Percentiles rank a stretch among this genome's conserved stretches.
These are phyloP conservation scores for Fusarium sp. DNA, from an alignment of 2,329 filamentous ascomycete genomes.

Conservation along the genomic window DNA sequence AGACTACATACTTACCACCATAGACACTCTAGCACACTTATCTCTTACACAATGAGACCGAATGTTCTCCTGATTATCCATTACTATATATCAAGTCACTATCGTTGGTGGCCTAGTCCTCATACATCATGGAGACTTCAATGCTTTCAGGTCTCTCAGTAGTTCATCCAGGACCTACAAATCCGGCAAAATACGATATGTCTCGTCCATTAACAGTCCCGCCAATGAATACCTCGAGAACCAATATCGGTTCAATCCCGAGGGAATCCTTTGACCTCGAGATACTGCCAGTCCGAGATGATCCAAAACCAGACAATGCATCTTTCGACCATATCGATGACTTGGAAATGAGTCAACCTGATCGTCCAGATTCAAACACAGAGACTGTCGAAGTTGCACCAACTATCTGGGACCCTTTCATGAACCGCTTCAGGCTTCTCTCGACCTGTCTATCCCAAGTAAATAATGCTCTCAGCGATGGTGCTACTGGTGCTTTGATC, in stretches of 20 bases:
- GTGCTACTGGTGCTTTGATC: slow-evolving; percentile 79
- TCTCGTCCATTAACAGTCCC: slow-evolving; percentile 44
- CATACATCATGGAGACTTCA: slow-evolving; percentile 46
- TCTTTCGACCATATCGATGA: slow-evolving; percentile 35
- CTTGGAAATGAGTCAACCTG: slow-evolving; percentile 64
- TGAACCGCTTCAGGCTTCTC: slow-evolving; percentile 76
- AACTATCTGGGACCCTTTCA: slow-evolving; percentile 67
- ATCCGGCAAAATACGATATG: slow-evolving; percentile 28
- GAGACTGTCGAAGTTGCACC: slow-evolving; percentile 58
- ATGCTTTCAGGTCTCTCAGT: slow-evolving; percentile 47
- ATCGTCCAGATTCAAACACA: slow-evolving; percentile 52
- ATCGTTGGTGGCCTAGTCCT: neutral
- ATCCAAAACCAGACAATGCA: slow-evolving; percentile 1
- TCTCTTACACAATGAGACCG: neutral
- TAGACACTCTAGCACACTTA: neutral
- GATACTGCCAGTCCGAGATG: slow-evolving; percentile 24
- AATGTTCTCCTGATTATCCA: neutral
- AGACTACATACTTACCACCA: neutral
- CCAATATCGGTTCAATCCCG: slow-evolving; percentile 51
- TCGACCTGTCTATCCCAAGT: slow-evolving; percentile 73
- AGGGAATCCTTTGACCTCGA: slow-evolving; percentile 45
- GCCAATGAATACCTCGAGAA: slow-evolving; percentile 50
- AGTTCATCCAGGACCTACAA: slow-evolving; percentile 41
- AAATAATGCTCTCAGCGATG: slow-evolving; percentile 77
- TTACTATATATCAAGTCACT: neutral